These are phyloP conservation scores for Umbilicus rupestris DNA, from an alignment of 164 flowering plant species.

Conservation along the genomic window DNA sequence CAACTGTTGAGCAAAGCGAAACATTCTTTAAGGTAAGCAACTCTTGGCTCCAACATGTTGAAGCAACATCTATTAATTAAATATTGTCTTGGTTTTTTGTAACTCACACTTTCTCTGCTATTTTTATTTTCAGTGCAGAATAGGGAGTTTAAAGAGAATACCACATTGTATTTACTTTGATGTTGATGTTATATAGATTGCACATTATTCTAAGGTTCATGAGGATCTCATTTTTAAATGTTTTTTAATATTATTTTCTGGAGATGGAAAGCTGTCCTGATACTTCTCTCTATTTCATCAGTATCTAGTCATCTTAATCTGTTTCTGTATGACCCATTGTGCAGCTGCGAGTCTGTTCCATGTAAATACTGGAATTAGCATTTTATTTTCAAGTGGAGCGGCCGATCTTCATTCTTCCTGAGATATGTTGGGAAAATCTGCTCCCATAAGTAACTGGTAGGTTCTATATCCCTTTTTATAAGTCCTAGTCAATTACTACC, in stretches of 20 bases:
- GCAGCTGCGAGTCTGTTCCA: not conserved
- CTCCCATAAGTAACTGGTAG: not conserved
- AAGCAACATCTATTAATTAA: not conserved
- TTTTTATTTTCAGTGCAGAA: no score
- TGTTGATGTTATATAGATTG: no score
- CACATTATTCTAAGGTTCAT: no score
- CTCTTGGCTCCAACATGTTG: not conserved
- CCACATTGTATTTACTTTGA: no score
- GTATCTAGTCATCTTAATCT: not conserved
- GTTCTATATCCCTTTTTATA: not conserved
- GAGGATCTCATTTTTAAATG: not conserved
- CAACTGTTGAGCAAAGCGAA: not conserved
- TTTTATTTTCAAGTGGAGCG: not conserved
- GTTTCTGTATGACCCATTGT: not conserved
- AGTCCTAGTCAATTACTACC: not conserved
- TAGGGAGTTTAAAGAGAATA: no score
- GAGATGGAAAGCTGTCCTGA: not conserved
- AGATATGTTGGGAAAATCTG: not conserved
- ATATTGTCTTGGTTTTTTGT: not conserved
- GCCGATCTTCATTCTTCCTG: not conserved
- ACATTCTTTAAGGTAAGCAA: constrained; percentile 3
- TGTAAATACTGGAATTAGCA: not conserved
- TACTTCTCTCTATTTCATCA: not conserved
- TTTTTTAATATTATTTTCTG: not conserved
- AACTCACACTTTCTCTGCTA: no score